Evolutionary conservation across 2,329 filamentous ascomycete species (phyloP), one percentile per base, ranked within the genome.

Genomic region (Venturia carpophila): DNA sequence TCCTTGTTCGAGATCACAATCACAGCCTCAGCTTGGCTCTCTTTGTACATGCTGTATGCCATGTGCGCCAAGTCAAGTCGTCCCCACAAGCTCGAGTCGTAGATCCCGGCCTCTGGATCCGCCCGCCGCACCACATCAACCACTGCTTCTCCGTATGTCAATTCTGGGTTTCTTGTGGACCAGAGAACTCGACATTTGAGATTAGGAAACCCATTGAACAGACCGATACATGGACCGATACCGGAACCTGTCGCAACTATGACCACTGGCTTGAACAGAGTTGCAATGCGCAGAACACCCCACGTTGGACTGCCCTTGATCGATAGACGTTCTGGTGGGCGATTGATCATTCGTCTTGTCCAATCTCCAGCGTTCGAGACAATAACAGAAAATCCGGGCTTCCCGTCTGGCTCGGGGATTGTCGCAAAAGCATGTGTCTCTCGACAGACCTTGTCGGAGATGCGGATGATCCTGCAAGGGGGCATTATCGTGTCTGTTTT

Each of bases 341-440:
- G 79, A 60, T 80, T 76, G 74, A 92, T 90, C 65, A 84, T 82
- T 41, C 79, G 77, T 30, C 78, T 77, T 0, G 89, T 92, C 88
- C 89, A 92, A 75, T 92, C 88, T 27, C 89, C 89, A 3, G 87
- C 88, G 68, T 87, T 87, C 64, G 87, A 90, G 37, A 92, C 80
- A 39, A 92, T 77, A 39, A 89, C 78, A 0, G 87, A 90, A 75
- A 87, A 90, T 17, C 84, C 86, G 11, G 56, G 34, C 64, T 77
- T 77, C 45, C 79, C 70, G 64, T 77, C 72, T 2, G 83, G 79
- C 66, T 84, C 81, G 0, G 88, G 85, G 67, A 92, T 89, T 1
- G 87, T 87, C 55, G 89, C 89, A 71, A 92, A 92, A 0, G 86
- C 84, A 75, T 92, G 89, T 81, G 87, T 90, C 74, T 92, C 89